These are phyloP conservation scores for Puccinia horiana DNA, from an alignment of 1,284 basidiomycete genomes.

Conservation along the genomic window DNA sequence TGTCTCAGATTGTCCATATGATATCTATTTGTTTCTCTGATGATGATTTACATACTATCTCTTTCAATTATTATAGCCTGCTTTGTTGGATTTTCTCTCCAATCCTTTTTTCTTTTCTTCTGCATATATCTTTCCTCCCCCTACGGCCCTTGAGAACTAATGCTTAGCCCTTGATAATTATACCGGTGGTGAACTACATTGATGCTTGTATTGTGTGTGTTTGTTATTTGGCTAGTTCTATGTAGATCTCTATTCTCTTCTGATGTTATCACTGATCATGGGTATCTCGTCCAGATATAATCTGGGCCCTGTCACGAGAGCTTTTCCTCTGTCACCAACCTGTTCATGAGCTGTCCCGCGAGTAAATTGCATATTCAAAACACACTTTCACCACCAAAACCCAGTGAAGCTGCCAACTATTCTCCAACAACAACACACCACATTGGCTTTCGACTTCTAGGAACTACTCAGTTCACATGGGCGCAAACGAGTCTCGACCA, in stretches of 20 bases:
- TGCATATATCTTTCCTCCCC: too few species aligned
- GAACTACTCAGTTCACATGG: not conserved
- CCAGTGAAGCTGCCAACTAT: not conserved
- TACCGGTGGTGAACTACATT: too few species aligned
- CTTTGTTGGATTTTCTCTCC: too few species aligned
- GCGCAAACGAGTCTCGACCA: conserved; percentile 20
- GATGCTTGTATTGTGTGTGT: too few species aligned
- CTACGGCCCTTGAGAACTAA: too few species aligned
- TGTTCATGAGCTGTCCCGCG: not conserved
- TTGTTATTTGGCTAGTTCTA: too few species aligned
- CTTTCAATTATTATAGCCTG: too few species aligned
- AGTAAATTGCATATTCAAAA: not conserved
- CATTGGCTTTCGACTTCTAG: not conserved
- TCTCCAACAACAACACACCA: not conserved
- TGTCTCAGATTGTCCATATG: not conserved
- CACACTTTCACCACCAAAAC: not conserved
- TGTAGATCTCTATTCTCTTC: too few species aligned
- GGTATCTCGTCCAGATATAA: not conserved
- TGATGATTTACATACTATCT: not conserved
- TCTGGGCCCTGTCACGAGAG: too few species aligned
- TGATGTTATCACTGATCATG: too few species aligned
- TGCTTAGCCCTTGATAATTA: too few species aligned
- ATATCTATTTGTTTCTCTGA: not conserved
- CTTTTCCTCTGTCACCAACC: not conserved
- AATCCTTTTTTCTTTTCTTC: too few species aligned